Percentiles rank a stretch among this genome's conserved stretches.
phyloP scores from a whole-genome alignment of 2,329 filamentous ascomycete species.

The Drechslerella dactyloides region DNA sequence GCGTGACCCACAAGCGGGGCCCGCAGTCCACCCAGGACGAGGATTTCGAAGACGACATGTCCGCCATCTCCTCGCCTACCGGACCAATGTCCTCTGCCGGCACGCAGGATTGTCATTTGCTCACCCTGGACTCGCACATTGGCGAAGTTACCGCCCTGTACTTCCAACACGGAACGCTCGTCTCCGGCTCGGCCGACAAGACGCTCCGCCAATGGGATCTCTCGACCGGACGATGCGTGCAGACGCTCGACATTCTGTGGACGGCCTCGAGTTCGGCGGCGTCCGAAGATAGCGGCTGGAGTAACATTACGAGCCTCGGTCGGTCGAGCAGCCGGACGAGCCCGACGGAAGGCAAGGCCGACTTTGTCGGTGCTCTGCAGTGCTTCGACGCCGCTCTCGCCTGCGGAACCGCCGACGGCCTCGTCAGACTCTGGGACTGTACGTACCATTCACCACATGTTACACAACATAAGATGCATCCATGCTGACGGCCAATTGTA shows the following conservation, averaged over 20 bases:
- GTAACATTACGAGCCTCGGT: slow-evolving; percentile 22
- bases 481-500: slow-evolving; percentile 13
- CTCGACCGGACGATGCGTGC: slow-evolving; percentile 93
- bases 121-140: slow-evolving; percentile 85
- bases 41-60: slow-evolving; percentile 60
- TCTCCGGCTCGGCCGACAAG: slow-evolving; percentile 96
- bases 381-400: slow-evolving; percentile 95
- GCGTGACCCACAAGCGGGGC: slow-evolving; percentile 59
- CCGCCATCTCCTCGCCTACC: slow-evolving; percentile 39
- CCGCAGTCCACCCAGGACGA: slow-evolving; percentile 60
- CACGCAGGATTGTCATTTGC: slow-evolving; percentile 88
- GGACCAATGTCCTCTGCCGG: slow-evolving; percentile 63
- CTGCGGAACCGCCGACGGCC: slow-evolving; percentile 94
- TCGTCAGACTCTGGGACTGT: slow-evolving; percentile 93
- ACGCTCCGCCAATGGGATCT: slow-evolving; percentile 97
- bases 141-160: slow-evolving; percentile 93
- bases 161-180: slow-evolving; percentile 84
- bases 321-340: slow-evolving; percentile 66
- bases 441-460: slow-evolving; percentile 20
- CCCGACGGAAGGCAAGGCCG: slow-evolving; percentile 71
- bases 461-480: too few species aligned
- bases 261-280: slow-evolving; percentile 79
- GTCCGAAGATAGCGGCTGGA: slow-evolving; percentile 70
- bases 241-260: slow-evolving; percentile 97
- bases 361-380: slow-evolving; percentile 93